Base-by-base conservation (phyloP, 2,329 filamentous ascomycete species). In the Pseudopithomyces chartarum region DNA sequence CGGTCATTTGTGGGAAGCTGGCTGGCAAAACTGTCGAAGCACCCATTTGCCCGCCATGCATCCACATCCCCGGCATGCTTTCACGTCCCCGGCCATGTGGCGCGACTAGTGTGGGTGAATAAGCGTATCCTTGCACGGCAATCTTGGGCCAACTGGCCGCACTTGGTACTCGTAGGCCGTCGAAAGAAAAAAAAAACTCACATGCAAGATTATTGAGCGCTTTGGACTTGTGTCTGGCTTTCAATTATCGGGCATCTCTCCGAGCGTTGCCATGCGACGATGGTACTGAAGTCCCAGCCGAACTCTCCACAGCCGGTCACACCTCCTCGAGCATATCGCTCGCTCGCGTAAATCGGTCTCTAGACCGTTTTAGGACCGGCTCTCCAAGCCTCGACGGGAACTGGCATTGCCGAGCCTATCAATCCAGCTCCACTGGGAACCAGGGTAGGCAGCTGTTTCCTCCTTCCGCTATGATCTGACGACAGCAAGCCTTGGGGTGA, bases 401-500 rank as follows among this genome's bases (percentile, higher is more conserved):
- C 13, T 26, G 33, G 22, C 6, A 29, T 4, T 34, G 47, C 47
- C 19, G 46, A 48, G 11, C 47, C 47, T 50, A 40, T 32, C 23
- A 22, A 22, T 3, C 48, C 39, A n/a, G 15, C 20, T 15, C 48
- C 48, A 33, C 19, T 42, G 48, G 17, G 38, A 17, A 33, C 38
- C 42, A 38, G 48, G 38, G 38, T 23, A 43, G 42, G 38, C 23
- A 33, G 48, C 38, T 23, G 26, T 32, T 42, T 33, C 48, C 38
- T 43, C 48, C 48, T 51, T 51, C 48, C 48, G 38, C 17, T 33
- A 51, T 51, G 48, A 43, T 51, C 48, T 51, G 36, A 51, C 48
- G 38, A 51, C 48, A 51, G 48, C 48, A 51, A 42, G 10, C 17
- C 48, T 38, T 34, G 7, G 23, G 20, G 48, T 34, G 38, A 33